These are phyloP conservation scores for Xylaria sp. DNA, from an alignment of 2,329 filamentous ascomycete genomes.

Conservation along the genomic window DNA sequence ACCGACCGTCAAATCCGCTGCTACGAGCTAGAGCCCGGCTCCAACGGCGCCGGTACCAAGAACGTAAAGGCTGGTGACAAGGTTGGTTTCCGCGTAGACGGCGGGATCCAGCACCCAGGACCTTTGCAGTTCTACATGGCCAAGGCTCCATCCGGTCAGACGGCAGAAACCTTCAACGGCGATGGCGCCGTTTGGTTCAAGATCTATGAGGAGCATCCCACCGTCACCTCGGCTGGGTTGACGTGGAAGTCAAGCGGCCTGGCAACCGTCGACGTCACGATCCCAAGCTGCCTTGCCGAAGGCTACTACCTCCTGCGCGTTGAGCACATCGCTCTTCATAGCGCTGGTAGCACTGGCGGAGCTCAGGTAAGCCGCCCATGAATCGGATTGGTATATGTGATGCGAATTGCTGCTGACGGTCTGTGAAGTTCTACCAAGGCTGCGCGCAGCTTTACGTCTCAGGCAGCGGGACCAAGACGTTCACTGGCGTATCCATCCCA, in stretches of 20 bases:
- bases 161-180: conserved; percentile 37
- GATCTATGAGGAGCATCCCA: conserved; percentile 39
- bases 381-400: neutral
- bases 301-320: conserved; percentile 45
- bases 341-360: conserved; percentile 35
- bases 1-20: conserved; percentile 44
- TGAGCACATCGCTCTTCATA: conserved; percentile 45
- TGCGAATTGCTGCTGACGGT: neutral
- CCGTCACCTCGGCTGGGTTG: conserved; percentile 28
- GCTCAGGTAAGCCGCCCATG: conserved; percentile 35
- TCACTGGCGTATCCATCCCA: conserved; percentile 37
- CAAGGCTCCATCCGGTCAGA: conserved; percentile 35
- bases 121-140: conserved; percentile 42
- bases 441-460: conserved; percentile 42
- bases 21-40: conserved; percentile 40
- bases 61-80: conserved; percentile 44
- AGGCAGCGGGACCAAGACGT: conserved; percentile 39
- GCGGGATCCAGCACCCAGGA: conserved; percentile 39
- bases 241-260: conserved; percentile 31
- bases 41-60: conserved; percentile 41
- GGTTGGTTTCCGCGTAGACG: conserved; percentile 45
- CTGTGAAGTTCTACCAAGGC: conserved; percentile 39
- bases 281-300: conserved; percentile 41
- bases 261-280: conserved; percentile 35
- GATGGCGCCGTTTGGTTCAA: conserved; percentile 42